These are phyloP conservation scores for Calocera cornea DNA, from an alignment of 768 basidiomycete species.

Conservation along the genomic window DNA sequence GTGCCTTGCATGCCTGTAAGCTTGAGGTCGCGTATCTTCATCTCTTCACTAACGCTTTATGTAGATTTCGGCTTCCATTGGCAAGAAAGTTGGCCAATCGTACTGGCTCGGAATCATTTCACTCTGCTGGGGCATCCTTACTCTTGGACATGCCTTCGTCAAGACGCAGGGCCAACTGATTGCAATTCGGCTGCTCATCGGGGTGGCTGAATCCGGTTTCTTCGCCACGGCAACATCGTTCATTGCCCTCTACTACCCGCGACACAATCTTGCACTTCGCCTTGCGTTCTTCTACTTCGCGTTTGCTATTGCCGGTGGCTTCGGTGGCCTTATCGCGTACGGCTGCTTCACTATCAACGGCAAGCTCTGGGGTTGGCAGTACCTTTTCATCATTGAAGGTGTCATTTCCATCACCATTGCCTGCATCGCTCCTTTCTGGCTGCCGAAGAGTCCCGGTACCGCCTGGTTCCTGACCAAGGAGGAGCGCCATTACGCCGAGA, in stretches of 20 bases:
- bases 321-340: constrained; percentile 1
- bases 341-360: neutral
- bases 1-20: neutral
- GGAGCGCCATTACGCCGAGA: neutral
- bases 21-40: neutral
- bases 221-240: neutral
- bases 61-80: neutral
- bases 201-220: neutral
- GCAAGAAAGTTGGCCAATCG: neutral
- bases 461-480: neutral
- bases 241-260: constrained; percentile 1
- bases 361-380: constrained; percentile 1
- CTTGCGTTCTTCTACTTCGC: neutral
- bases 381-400: constrained; percentile 1
- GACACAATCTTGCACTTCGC: neutral
- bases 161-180: neutral
- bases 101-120: neutral
- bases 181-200: neutral
- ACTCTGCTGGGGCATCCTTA: neutral
- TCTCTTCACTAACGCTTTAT: neutral
- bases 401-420: neutral
- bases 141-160: neutral
- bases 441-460: neutral
- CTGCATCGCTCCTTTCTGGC: neutral
- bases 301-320: neutral